Evolutionary conservation across 78 protist genomes (phyloP).

Genomic region (Salpingoeca rosetta): DNA sequence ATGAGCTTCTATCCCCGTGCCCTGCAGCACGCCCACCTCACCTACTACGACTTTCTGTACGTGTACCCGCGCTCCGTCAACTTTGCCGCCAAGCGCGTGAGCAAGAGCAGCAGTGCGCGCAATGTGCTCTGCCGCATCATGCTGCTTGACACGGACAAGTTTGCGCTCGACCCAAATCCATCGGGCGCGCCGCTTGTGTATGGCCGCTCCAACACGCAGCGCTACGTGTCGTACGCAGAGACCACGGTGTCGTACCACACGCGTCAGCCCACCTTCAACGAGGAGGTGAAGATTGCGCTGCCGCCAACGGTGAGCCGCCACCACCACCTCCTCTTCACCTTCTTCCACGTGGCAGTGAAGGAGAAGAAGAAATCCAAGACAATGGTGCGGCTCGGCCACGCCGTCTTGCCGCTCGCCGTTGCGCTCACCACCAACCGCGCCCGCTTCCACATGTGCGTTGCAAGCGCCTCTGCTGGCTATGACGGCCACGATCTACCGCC

Average conservation of each 20-base stretch:
- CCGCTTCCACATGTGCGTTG: too few relatives aligned
- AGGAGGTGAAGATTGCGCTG: slow-evolving; percentile 2
- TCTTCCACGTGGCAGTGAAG: neutral
- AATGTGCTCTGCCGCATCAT: neutral
- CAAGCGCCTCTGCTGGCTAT: too few relatives aligned
- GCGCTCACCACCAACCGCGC: neutral
- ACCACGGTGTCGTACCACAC: slow-evolving; percentile 11
- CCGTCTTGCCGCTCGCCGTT: neutral
- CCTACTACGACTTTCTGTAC: neutral
- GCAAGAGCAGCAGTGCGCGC: neutral
- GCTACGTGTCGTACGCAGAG: neutral
- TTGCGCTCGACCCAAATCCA: neutral
- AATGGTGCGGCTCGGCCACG: neutral
- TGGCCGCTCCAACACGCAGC: neutral
- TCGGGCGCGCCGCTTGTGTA: neutral
- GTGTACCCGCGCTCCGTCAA: slow-evolving; percentile 6
- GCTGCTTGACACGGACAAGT: neutral
- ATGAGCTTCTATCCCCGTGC: neutral
- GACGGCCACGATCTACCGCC: neutral
- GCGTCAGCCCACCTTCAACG: neutral
- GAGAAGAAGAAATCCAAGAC: neutral
- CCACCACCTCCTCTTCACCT: slow-evolving; percentile 1
- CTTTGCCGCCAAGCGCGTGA: neutral
- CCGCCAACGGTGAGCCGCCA: neutral
- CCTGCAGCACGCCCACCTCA: too few relatives aligned